Percentiles rank a stretch among this genome's conserved stretches.
phyloP scores from a whole-genome alignment of 1,139 yeast genomes.

The Yamadazyma oceani region DNA sequence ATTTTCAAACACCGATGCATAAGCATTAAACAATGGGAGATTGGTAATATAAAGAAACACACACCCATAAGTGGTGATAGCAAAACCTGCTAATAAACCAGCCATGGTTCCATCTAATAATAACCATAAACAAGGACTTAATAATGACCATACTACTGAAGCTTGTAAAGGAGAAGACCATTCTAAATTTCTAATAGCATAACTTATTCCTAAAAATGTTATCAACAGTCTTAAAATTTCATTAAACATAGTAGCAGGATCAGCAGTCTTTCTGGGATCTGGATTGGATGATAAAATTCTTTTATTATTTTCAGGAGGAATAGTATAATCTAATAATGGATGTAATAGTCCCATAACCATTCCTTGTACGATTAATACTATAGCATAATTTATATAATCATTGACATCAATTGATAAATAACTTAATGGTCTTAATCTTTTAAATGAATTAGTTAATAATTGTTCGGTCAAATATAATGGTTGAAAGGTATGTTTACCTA shows the following conservation, averaged over 20 bases:
- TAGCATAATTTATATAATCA: constrained; percentile 17
- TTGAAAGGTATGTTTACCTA: constrained; percentile 30
- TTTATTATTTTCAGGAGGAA: constrained; percentile 35
- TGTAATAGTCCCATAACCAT: constrained; percentile 60
- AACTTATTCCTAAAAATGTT: constrained; percentile 80
- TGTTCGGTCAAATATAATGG: constrained; percentile 37
- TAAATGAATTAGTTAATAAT: constrained; percentile 32
- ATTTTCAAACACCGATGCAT: constrained; percentile 10
- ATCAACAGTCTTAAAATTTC: constrained; percentile 59
- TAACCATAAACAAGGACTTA: constrained; percentile 81
- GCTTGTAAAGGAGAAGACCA: constrained; percentile 81
- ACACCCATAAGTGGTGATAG: constrained; percentile 43
- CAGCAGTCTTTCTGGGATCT: constrained; percentile 26
- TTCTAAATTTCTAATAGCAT: constrained; percentile 76
- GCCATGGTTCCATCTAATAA: constrained; percentile 72
- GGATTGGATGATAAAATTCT: constrained; percentile 34
- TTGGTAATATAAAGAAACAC: constrained; percentile 35
- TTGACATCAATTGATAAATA: constrained; percentile 5
- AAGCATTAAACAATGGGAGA: constrained; percentile 15
- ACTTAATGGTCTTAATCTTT: constrained; percentile 26
- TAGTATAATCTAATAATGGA: constrained; percentile 56
- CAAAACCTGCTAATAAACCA: constrained; percentile 55
- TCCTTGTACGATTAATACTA: constrained; percentile 50
- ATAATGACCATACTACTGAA: constrained; percentile 68
- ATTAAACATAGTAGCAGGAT: constrained; percentile 29